Percentiles rank a stretch among this genome's conserved stretches.
phyloP scores from a whole-genome alignment of 2,329 filamentous ascomycete species.

The Talaromyces atroroseus region DNA sequence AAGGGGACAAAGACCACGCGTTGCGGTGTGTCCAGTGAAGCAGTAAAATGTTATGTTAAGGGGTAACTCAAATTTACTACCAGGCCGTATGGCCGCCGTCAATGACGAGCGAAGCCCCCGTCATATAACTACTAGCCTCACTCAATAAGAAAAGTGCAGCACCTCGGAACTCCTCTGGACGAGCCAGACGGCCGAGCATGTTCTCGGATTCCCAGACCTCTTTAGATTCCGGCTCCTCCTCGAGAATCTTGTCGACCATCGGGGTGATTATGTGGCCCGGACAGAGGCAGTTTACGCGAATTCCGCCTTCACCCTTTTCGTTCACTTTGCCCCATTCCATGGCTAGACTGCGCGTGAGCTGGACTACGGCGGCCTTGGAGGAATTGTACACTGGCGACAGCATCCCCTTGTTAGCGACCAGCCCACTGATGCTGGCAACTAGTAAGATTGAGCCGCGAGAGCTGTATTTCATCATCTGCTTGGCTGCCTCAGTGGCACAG shows the following conservation, averaged over 20 bases:
- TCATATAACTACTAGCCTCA: conserved; percentile 66
- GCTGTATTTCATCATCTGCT: conserved; percentile 47
- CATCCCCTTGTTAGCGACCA: conserved; percentile 46
- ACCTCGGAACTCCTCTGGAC: conserved; percentile 56
- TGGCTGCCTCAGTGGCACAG: conserved; percentile 43
- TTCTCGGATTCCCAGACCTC: conserved; percentile 42
- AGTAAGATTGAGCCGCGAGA: conserved; percentile 45
- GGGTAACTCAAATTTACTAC: conserved; percentile 18
- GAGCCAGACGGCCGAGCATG: conserved; percentile 51
- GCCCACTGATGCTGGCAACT: conserved; percentile 48
- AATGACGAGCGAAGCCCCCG: conserved; percentile 62
- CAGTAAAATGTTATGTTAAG: not conserved
- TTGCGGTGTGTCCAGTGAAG: too few relatives aligned
- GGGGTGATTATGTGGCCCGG: conserved; percentile 55
- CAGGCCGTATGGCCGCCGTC: conserved; percentile 62
- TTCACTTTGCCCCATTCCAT: conserved; percentile 46
- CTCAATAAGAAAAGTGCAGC: conserved; percentile 64
- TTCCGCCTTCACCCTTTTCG: conserved; percentile 29
- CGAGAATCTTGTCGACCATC: conserved; percentile 78
- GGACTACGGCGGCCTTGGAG: conserved; percentile 51
- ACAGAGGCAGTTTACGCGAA: conserved; percentile 51
- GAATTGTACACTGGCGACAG: conserved; percentile 46
- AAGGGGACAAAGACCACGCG: too few relatives aligned
- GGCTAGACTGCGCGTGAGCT: conserved; percentile 47
- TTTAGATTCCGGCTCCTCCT: conserved; percentile 60